Percentiles rank a stretch among this genome's conserved stretches.
Conservation (phyloP, 306 rosid species). For the Clitoria ternatea region DNA sequence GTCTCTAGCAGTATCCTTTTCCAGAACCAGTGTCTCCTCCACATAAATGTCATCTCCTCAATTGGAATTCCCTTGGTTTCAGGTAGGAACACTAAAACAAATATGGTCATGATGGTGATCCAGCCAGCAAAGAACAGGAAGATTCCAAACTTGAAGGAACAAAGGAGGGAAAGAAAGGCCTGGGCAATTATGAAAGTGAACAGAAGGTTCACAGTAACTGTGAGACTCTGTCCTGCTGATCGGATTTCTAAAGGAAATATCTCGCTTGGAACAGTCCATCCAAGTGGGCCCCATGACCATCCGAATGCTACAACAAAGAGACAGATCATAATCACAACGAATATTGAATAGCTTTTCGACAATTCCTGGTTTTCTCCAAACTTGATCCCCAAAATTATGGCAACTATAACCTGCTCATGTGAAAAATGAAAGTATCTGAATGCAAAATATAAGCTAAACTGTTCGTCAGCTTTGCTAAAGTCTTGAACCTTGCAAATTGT, state of each 20-base stretch:
- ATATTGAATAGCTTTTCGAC: conserved; percentile 49
- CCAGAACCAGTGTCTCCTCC: conserved; percentile 51
- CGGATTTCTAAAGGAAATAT: conserved; percentile 45
- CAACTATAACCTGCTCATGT: conserved; percentile 59
- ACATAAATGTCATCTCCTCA: conserved; percentile 40
- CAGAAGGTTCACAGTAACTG: conserved; percentile 43
- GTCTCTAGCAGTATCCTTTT: too few species aligned
- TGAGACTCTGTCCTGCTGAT: conserved; percentile 48
- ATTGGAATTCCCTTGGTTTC: conserved; percentile 49
- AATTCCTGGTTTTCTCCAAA: conserved; percentile 51
- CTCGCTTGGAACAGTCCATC: conserved; percentile 49
- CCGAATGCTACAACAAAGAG: conserved; percentile 73
- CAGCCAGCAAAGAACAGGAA: conserved; percentile 41
- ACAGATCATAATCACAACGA: conserved; percentile 72
- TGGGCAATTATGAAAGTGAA: conserved; percentile 44
- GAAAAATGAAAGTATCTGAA: not conserved
- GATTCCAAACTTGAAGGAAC: conserved; percentile 37
- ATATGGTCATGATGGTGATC: conserved; percentile 39
- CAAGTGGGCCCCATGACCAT: conserved; percentile 53
- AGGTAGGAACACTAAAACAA: conserved; percentile 35
- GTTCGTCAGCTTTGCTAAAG: not conserved
- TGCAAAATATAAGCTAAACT: not conserved
- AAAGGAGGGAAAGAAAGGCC: conserved; percentile 39
- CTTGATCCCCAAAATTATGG: conserved; percentile 61
- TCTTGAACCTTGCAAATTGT: not conserved